Evolutionary conservation across 352 stramenopile genomes (phyloP).

Genomic region (Globisporangium barbulae): DNA sequence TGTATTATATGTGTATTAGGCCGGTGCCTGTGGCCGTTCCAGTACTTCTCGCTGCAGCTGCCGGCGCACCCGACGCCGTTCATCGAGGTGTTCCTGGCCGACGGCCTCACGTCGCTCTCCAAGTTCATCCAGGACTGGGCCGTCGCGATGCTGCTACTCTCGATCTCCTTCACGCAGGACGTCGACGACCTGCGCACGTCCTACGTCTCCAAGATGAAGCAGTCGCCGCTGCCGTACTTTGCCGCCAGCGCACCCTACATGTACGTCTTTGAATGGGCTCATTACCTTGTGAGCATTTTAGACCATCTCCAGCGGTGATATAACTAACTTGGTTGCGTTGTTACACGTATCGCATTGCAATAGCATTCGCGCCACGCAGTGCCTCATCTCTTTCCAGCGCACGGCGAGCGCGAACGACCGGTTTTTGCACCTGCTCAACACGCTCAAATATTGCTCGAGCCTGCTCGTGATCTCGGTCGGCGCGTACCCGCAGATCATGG

Average conservation of each 20-base stretch:
- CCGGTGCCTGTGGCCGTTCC: constrained; percentile 65
- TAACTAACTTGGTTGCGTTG: constrained; percentile 5
- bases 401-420: constrained; percentile 64
- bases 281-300: neutral
- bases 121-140: constrained; percentile 79
- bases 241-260: constrained; percentile 72
- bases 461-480: constrained; percentile 76
- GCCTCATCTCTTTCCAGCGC: constrained; percentile 78
- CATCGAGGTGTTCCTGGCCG: constrained; percentile 76
- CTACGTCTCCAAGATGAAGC: constrained; percentile 73
- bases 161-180: constrained; percentile 49
- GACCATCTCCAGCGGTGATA: neutral
- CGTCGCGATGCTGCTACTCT: constrained; percentile 59
- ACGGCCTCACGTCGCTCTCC: constrained; percentile 79
- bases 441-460: constrained; percentile 84
- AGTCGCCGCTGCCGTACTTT: constrained; percentile 69
- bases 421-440: constrained; percentile 82
- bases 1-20: constrained; percentile 2
- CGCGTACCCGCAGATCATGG: constrained; percentile 72
- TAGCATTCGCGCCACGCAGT: constrained; percentile 77
- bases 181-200: constrained; percentile 37
- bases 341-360: constrained; percentile 8
- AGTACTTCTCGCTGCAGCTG: constrained; percentile 52
- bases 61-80: constrained; percentile 60
- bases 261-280: constrained; percentile 19